Percentiles rank a stretch among this genome's conserved stretches.
Conservation (phyloP, 306 rosid genomes). For the Senna siamea region DNA sequence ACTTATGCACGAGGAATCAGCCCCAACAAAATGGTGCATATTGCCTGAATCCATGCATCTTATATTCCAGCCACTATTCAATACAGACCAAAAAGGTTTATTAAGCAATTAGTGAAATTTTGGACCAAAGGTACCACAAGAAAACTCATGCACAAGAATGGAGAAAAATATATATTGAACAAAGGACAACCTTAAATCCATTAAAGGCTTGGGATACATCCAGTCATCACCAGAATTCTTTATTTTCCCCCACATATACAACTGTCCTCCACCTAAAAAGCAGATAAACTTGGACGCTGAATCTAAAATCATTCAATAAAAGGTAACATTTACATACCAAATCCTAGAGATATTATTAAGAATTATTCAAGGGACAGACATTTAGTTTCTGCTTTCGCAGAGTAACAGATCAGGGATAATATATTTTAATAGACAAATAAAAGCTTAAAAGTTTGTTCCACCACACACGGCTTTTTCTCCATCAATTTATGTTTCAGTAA, state of each 20-base stretch:
- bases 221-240: constrained; percentile 88
- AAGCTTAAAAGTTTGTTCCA: background rate
- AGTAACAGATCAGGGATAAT: background rate
- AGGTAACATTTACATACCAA: background rate
- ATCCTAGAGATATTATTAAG: background rate
- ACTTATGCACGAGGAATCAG: constrained; percentile 93
- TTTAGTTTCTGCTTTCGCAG: background rate
- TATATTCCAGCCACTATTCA: constrained; percentile 84
- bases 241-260: constrained; percentile 98
- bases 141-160: background rate
- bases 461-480: background rate
- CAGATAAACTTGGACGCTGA: constrained; percentile 14
- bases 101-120: constrained; percentile 34
- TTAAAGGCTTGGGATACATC: constrained; percentile 97
- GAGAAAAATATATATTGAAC: constrained; percentile 16
- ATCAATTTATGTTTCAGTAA: background rate
- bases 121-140: background rate
- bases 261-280: constrained; percentile 85
- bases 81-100: constrained; percentile 3
- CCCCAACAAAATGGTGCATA: constrained; percentile 97
- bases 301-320: background rate
- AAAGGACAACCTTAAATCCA: constrained; percentile 85
- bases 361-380: background rate
- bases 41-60: constrained; percentile 97
- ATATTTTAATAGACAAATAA: background rate